Evolutionary conservation across 371 early-diverging fungal species (phyloP).

Genomic region (Chytridiales sp.): DNA sequence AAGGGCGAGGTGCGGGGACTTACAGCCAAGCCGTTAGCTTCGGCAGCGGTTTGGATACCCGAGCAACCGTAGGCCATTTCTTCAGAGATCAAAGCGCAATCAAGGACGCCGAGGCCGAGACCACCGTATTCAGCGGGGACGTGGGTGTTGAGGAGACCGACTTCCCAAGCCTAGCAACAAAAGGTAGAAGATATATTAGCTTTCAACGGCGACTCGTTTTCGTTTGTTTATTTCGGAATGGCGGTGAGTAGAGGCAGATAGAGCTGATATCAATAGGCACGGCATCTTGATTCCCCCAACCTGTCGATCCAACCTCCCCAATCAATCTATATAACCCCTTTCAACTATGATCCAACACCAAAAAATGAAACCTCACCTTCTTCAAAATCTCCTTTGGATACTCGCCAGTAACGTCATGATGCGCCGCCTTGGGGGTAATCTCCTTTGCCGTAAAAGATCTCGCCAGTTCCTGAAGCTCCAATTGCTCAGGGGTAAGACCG

Average conservation of each 20-base stretch:
- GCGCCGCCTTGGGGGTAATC: slow-evolving; percentile 90
- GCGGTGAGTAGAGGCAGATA: no score
- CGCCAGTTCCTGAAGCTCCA: slow-evolving; percentile 85
- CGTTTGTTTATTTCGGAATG: no score
- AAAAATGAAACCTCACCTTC: slow-evolving; percentile 48
- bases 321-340: not conserved
- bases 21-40: slow-evolving; percentile 88
- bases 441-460: slow-evolving; percentile 89
- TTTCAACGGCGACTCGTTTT: no score
- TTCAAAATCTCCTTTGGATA: slow-evolving; percentile 88
- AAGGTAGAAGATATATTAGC: no score
- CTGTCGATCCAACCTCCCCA: no score
- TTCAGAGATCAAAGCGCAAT: slow-evolving; percentile 79
- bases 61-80: slow-evolving; percentile 94
- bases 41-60: slow-evolving; percentile 96
- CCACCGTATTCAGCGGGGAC: slow-evolving; percentile 88
- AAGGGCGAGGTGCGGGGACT: slow-evolving; percentile 3
- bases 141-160: slow-evolving; percentile 92
- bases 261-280: no score
- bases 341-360: no score
- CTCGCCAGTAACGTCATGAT: slow-evolving; percentile 92
- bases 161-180: slow-evolving; percentile 74
- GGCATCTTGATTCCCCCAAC: no score
- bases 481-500: slow-evolving; percentile 79
- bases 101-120: slow-evolving; percentile 76